These are phyloP conservation scores for Mucor racemosus DNA, from an alignment of 371 early-diverging fungal genomes.

Conservation along the genomic window DNA sequence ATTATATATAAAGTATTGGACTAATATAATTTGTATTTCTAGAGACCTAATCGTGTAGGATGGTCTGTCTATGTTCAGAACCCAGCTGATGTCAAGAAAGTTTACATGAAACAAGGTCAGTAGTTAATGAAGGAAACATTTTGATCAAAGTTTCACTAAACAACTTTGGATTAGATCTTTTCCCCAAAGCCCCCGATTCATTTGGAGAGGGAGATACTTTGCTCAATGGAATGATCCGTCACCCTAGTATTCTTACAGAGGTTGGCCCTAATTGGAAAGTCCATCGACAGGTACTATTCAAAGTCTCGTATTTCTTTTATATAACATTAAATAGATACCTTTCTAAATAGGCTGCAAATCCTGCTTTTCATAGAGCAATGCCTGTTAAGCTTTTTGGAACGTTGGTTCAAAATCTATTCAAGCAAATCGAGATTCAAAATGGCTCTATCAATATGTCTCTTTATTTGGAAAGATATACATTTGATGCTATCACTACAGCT, in stretches of 20 bases:
- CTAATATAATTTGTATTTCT: background rate
- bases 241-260: background rate
- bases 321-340: no score
- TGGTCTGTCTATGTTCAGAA: conserved; percentile 15
- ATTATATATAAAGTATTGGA: background rate
- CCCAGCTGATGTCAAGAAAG: conserved; percentile 9
- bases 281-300: background rate
- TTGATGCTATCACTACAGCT: conserved; percentile 44
- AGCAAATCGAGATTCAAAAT: conserved; percentile 10
- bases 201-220: conserved; percentile 8
- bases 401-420: conserved; percentile 25
- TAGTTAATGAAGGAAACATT: no score
- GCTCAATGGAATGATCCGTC: background rate
- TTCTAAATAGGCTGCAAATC: conserved; percentile 28
- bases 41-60: conserved; percentile 1
- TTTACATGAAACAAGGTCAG: conserved; percentile 19
- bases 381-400: conserved; percentile 40
- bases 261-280: conserved; percentile 12
- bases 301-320: conserved; percentile 5
- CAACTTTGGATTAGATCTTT: background rate
- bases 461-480: conserved; percentile 33
- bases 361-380: conserved; percentile 48
- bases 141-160: background rate
- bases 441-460: conserved; percentile 20
- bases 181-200: background rate